phyloP scores from a whole-genome alignment of 1,284 basidiomycete genomes.

The Tilletia walkeri region DNA sequence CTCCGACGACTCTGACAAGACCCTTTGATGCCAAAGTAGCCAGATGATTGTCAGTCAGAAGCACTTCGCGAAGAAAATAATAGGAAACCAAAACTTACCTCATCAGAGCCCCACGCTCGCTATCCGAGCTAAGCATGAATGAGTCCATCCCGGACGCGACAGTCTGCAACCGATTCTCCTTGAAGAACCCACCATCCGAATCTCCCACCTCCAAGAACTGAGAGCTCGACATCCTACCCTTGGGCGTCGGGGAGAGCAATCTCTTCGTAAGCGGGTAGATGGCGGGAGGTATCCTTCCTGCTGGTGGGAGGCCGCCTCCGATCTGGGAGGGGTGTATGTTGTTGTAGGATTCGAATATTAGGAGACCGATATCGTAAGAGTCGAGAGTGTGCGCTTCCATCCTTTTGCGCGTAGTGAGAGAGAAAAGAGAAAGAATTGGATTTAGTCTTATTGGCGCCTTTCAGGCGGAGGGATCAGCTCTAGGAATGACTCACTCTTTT shows the following conservation, averaged over 20 bases:
- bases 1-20: conserved; percentile 37
- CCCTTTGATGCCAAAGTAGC: background rate
- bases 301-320: conserved; percentile 69
- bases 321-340: conserved; percentile 60
- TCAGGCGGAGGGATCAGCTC: background rate
- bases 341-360: conserved; percentile 49
- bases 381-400: conserved; percentile 30
- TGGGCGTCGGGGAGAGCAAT: conserved; percentile 82
- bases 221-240: conserved; percentile 68
- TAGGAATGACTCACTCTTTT: conserved; percentile 67
- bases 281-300: conserved; percentile 72
- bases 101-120: conserved; percentile 67
- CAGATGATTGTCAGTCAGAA: too few relatives aligned
- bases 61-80: too few relatives aligned
- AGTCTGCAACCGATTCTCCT: conserved; percentile 76
- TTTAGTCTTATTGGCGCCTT: background rate
- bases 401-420: background rate
- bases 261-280: conserved; percentile 82
- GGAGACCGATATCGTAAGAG: conserved; percentile 43
- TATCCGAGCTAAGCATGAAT: conserved; percentile 78
- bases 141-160: conserved; percentile 82
- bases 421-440: background rate
- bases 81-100: conserved; percentile 57
- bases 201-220: conserved; percentile 47
- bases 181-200: conserved; percentile 71